Percentiles rank a stretch among this genome's conserved stretches.
Conservation (phyloP, 352 stramenopile genomes). For the Pseudoperonospora humuli region DNA sequence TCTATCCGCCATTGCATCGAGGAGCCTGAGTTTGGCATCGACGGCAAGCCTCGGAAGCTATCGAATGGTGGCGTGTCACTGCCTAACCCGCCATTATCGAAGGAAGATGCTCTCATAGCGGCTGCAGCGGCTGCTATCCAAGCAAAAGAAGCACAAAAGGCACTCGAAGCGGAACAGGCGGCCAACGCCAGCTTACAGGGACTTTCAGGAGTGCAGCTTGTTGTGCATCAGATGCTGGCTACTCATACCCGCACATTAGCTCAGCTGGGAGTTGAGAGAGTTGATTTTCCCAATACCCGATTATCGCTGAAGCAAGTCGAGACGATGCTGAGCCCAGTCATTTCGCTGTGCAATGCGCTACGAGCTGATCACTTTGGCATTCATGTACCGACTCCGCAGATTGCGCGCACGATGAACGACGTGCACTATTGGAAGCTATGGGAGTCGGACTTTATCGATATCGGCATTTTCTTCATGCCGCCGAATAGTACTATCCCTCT, state of each 20-base stretch:
- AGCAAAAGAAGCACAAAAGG: constrained; percentile 27
- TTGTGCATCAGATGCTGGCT: constrained; percentile 56
- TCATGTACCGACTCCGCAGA: constrained; percentile 50
- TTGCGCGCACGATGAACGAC: constrained; percentile 63
- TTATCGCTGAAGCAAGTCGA: constrained; percentile 72
- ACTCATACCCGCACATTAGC: constrained; percentile 58
- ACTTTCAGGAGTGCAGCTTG: constrained; percentile 57
- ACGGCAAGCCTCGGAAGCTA: constrained; percentile 32
- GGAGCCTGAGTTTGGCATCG: constrained; percentile 42
- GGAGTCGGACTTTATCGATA: constrained; percentile 77
- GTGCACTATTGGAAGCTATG: constrained; percentile 85
- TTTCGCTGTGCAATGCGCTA: constrained; percentile 48
- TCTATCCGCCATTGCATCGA: constrained; percentile 58
- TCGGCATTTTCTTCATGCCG: constrained; percentile 84
- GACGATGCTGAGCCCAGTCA: constrained; percentile 49
- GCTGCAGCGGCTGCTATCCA: constrained; percentile 24
- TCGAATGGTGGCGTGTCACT: constrained; percentile 20
- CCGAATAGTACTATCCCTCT: constrained; percentile 66
- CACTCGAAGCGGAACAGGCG: constrained; percentile 39
- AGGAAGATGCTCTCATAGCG: constrained; percentile 19
- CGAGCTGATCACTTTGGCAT: constrained; percentile 63
- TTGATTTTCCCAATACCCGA: constrained; percentile 58
- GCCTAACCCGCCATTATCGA: constrained; percentile 7
- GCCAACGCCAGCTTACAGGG: constrained; percentile 30
- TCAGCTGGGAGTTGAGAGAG: constrained; percentile 34